Conservation (phyloP, 1,284 basidiomycete species). For the Puccinia polysora region DNA sequence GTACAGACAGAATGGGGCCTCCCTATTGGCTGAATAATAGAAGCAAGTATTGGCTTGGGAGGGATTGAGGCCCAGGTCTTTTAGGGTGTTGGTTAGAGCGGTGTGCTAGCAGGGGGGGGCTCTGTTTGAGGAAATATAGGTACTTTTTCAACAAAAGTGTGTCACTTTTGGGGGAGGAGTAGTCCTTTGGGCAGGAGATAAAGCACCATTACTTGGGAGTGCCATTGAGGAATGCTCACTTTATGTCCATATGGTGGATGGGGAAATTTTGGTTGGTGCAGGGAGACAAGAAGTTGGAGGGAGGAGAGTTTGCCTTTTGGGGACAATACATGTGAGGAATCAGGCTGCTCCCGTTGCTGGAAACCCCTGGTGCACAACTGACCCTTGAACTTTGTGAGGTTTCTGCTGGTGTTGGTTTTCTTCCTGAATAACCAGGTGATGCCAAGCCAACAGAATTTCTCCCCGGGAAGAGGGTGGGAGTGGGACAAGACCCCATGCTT, state of each 20-base stretch:
- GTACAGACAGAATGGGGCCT: neutral
- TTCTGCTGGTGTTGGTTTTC: neutral
- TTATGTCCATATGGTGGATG: neutral
- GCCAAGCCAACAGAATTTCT: neutral
- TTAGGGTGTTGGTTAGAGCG: neutral
- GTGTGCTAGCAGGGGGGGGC: neutral
- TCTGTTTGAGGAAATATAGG: neutral
- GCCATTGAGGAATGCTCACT: neutral
- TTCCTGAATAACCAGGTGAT: neutral
- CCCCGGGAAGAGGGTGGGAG: no score
- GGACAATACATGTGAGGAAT: neutral
- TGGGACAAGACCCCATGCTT: neutral
- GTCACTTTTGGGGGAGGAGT: neutral
- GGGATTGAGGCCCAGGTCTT: neutral
- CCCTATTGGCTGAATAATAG: neutral
- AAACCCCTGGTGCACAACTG: neutral
- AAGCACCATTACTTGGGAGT: neutral
- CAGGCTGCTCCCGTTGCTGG: neutral
- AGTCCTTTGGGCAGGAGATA: neutral
- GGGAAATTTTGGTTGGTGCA: neutral
- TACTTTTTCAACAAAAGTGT: neutral
- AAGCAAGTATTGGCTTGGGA: neutral
- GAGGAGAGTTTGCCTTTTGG: neutral
- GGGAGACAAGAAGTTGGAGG: neutral
- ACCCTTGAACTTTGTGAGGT: neutral